These are phyloP conservation scores for Globisporangium lucens DNA, from an alignment of 352 stramenopile species.

Conservation along the genomic window DNA sequence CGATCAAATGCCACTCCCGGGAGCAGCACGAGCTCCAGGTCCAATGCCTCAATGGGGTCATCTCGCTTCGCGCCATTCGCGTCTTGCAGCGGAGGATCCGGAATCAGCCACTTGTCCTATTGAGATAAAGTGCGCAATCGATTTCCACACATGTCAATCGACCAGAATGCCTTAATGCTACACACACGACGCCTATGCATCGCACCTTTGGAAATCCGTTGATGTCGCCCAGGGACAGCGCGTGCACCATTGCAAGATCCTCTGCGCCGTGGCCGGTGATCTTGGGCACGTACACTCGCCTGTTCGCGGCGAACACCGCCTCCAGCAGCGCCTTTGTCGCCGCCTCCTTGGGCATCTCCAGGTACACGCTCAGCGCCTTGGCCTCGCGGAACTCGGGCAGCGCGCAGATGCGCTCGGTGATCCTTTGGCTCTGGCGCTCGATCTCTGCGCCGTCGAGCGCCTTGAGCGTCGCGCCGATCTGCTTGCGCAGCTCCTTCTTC, in stretches of 20 bases:
- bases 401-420: constrained; percentile 42
- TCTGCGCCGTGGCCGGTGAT: constrained; percentile 60
- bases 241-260: constrained; percentile 79
- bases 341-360: constrained; percentile 85
- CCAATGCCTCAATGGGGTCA: constrained; percentile 39
- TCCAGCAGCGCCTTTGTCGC: constrained; percentile 49
- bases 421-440: constrained; percentile 38
- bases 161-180: not conserved
- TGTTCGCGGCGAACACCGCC: constrained; percentile 51
- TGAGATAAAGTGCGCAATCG: not conserved
- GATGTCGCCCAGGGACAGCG: constrained; percentile 64
- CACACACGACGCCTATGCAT: no score
- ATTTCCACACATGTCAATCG: constrained; percentile 5
- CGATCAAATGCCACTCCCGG: constrained; percentile 83
- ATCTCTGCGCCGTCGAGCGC: constrained; percentile 43
- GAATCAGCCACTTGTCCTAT: constrained; percentile 88
- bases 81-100: constrained; percentile 52
- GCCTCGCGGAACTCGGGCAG: constrained; percentile 53
- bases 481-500: constrained; percentile 62
- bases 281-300: constrained; percentile 89
- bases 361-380: constrained; percentile 66
- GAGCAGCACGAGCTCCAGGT: constrained; percentile 80
- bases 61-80: constrained; percentile 25
- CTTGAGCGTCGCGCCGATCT: constrained; percentile 44
- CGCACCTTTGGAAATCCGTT: constrained; percentile 72